Percentiles rank a stretch among this genome's conserved stretches.
Conservation (phyloP, 2,329 filamentous ascomycete genomes). For the Colletotrichum sp. region DNA sequence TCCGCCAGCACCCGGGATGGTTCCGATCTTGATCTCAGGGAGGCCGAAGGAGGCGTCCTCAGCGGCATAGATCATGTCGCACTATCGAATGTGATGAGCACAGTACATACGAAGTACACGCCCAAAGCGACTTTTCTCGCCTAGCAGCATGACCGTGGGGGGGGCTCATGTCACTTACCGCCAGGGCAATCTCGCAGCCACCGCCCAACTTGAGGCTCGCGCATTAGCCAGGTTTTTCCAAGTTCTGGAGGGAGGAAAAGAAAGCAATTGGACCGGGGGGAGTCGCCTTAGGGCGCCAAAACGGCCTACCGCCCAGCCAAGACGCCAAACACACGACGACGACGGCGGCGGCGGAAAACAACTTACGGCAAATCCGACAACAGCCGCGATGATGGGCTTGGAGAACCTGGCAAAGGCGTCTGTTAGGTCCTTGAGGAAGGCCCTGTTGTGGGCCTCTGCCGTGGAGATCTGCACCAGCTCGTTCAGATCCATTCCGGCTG, state of each 20-base stretch:
- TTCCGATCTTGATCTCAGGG: conserved; percentile 43
- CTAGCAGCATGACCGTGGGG: background rate
- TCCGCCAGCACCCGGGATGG: conserved; percentile 45
- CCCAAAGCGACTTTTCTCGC: background rate
- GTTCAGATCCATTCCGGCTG: conserved; percentile 25
- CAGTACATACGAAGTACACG: background rate
- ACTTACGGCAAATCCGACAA: conserved; percentile 55
- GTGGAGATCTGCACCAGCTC: conserved; percentile 25
- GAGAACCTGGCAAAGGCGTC: conserved; percentile 38
- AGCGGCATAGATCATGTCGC: conserved; percentile 43
- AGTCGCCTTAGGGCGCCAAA: background rate
- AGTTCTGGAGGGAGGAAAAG: background rate
- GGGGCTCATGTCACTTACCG: conserved; percentile 30
- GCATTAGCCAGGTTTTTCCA: background rate
- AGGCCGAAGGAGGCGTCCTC: conserved; percentile 40
- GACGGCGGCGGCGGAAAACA: background rate
- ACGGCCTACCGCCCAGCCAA: background rate
- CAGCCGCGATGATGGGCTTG: conserved; percentile 55
- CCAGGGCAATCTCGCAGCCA: conserved; percentile 55
- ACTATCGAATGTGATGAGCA: conserved; percentile 26
- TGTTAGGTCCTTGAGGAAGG: conserved; percentile 43
- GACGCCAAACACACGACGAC: background rate
- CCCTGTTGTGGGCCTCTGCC: conserved; percentile 25
- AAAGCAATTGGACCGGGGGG: background rate
- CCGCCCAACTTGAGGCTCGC: conserved; percentile 44